phyloP scores from a whole-genome alignment of 495 filamentous ascomycete genomes.

The Talaromyces thailandensis region DNA sequence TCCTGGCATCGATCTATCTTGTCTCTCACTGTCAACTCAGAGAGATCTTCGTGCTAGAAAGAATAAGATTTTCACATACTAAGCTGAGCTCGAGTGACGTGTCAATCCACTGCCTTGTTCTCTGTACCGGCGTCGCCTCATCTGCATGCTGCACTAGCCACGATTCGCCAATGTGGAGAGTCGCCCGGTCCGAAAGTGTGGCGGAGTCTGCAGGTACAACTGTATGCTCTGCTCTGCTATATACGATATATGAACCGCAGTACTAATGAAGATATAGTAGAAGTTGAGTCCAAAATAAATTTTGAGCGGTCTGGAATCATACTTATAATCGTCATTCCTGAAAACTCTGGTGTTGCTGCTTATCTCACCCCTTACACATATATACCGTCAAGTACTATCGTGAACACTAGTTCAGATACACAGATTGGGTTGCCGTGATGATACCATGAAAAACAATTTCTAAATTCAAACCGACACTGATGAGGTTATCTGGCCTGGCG shows the following conservation, averaged over 20 bases:
- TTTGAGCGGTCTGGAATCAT: not conserved
- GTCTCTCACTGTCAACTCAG: not conserved
- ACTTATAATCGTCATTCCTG: not conserved
- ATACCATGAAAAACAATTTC: not conserved
- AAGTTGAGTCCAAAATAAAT: not conserved
- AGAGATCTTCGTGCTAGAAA: not conserved
- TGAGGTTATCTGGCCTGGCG: conserved; percentile 21
- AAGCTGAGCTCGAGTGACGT: conserved; percentile 8
- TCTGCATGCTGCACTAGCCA: conserved; percentile 8
- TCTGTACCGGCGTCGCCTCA: conserved; percentile 2
- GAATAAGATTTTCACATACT: not conserved
- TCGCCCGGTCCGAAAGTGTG: not conserved
- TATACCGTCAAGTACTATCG: not conserved
- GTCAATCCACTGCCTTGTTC: not conserved
- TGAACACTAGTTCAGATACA: not conserved
- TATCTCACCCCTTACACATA: not conserved
- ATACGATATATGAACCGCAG: not conserved
- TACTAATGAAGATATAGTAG: conserved; percentile 3
- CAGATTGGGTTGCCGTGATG: not conserved
- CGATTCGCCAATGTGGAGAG: conserved; percentile 6
- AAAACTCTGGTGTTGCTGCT: not conserved
- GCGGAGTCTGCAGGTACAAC: conserved; percentile 5
- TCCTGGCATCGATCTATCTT: not conserved
- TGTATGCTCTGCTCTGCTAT: not conserved
- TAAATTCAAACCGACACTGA: conserved; percentile 11